Evolutionary conservation across 2,329 filamentous ascomycete species (phyloP).

Genomic region (Berkeleyomyces basicola): DNA sequence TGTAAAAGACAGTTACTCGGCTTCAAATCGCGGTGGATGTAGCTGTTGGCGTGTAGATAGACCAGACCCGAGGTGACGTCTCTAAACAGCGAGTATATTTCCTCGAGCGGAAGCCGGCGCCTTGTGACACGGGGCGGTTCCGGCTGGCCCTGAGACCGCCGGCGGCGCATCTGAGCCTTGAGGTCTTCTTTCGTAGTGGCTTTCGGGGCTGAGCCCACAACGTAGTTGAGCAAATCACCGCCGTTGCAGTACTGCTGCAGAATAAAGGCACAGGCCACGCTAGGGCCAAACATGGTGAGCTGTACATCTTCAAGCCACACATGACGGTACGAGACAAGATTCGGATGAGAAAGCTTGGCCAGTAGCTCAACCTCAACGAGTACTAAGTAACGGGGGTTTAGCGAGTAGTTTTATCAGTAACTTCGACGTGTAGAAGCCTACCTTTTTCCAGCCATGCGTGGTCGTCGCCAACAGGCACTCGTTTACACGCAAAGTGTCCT

Average conservation of each 20-base stretch:
- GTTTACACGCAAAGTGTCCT: conserved; percentile 84
- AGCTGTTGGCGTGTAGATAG: conserved; percentile 78
- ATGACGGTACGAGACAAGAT: conserved; percentile 89
- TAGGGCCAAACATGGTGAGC: conserved; percentile 73
- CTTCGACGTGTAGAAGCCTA: background rate
- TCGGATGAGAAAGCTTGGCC: conserved; percentile 81
- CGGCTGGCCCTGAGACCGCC: conserved; percentile 57
- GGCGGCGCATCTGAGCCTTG: conserved; percentile 71
- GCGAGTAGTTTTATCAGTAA: background rate
- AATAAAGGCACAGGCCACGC: conserved; percentile 88
- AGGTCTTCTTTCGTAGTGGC: conserved; percentile 64
- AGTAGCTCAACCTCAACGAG: conserved; percentile 85
- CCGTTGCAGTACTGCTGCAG: conserved; percentile 94
- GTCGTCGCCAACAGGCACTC: conserved; percentile 87
- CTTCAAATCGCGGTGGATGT: conserved; percentile 92
- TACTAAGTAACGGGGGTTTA: conserved; percentile 25
- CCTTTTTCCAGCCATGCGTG: conserved; percentile 87
- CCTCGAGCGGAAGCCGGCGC: conserved; percentile 51
- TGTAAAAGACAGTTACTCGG: conserved; percentile 91
- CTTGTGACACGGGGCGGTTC: conserved; percentile 42
- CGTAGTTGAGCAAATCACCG: conserved; percentile 76
- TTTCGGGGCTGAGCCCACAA: conserved; percentile 50
- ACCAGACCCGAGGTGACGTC: conserved; percentile 87
- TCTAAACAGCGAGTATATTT: conserved; percentile 92
- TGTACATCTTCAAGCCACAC: conserved; percentile 89